These are phyloP conservation scores for Lasiosphaeria miniovina DNA, from an alignment of 495 filamentous ascomycete species.

Conservation along the genomic window DNA sequence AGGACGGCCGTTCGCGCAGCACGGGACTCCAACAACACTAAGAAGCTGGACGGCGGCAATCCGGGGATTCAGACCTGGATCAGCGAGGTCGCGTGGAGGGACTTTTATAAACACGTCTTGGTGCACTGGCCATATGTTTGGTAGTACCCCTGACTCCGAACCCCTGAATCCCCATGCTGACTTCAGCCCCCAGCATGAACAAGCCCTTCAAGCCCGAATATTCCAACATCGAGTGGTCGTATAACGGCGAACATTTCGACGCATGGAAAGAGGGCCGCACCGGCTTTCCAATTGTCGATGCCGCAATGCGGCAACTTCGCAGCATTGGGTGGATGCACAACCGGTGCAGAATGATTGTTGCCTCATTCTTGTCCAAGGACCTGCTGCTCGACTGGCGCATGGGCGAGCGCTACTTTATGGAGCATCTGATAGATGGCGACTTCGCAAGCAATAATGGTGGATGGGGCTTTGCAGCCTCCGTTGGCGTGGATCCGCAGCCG, in stretches of 20 bases:
- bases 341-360: constrained; percentile 82
- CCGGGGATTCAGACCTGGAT: constrained; percentile 75
- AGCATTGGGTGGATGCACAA: constrained; percentile 84
- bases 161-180: constrained; percentile 1
- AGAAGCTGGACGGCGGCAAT: constrained; percentile 66
- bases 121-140: constrained; percentile 86
- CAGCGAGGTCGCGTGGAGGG: constrained; percentile 84
- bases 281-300: constrained; percentile 85
- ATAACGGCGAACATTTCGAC: constrained; percentile 61
- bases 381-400: constrained; percentile 87
- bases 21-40: constrained; percentile 62
- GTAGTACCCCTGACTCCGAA: constrained; percentile 38
- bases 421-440: constrained; percentile 83
- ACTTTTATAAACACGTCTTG: constrained; percentile 90
- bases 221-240: constrained; percentile 80
- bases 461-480: constrained; percentile 79
- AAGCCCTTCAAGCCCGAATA: constrained; percentile 90
- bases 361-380: constrained; percentile 85
- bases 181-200: constrained; percentile 64
- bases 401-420: constrained; percentile 88
- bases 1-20: constrained; percentile 70
- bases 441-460: constrained; percentile 92
- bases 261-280: constrained; percentile 77
- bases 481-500: constrained; percentile 87
- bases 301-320: constrained; percentile 81